phyloP scores from a whole-genome alignment of 352 stramenopile species.

The Globisporangium abappressorium region DNA sequence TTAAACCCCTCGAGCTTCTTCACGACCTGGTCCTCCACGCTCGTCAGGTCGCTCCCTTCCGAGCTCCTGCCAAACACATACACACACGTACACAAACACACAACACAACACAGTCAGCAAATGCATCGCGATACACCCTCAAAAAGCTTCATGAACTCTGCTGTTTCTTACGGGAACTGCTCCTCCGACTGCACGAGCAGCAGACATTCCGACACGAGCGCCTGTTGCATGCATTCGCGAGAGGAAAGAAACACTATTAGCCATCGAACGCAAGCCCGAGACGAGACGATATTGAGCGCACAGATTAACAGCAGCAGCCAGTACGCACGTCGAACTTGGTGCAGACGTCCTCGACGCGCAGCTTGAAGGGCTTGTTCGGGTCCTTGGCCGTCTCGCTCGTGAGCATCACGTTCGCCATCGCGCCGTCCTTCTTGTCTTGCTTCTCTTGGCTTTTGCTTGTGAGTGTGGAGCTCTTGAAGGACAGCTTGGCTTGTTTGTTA shows the following conservation, averaged over 20 bases:
- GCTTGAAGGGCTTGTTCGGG: conserved; percentile 85
- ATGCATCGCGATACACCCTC: background rate
- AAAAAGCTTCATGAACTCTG: background rate
- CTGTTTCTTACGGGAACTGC: conserved; percentile 40
- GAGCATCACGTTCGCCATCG: conserved; percentile 87
- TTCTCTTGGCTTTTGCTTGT: conserved; percentile 5
- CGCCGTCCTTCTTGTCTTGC: conserved; percentile 1
- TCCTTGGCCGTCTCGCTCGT: conserved; percentile 87
- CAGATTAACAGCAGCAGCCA: background rate
- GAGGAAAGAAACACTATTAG: background rate
- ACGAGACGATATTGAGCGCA: background rate
- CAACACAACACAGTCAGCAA: background rate
- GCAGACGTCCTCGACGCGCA: conserved; percentile 83
- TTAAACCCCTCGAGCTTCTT: conserved; percentile 89
- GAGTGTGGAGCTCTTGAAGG: conserved; percentile 8
- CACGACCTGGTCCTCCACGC: conserved; percentile 71
- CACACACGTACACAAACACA: background rate
- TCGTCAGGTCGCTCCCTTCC: conserved; percentile 31
- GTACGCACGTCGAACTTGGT: conserved; percentile 72
- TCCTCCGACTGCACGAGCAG: conserved; percentile 76
- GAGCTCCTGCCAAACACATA: conserved; percentile 4
- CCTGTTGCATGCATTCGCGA: conserved; percentile 21
- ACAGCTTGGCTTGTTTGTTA: background rate
- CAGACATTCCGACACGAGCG: conserved; percentile 73
- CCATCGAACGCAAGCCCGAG: background rate